These are phyloP conservation scores for Trypethelium eluteriae DNA, from an alignment of 495 filamentous ascomycete species.

Conservation along the genomic window DNA sequence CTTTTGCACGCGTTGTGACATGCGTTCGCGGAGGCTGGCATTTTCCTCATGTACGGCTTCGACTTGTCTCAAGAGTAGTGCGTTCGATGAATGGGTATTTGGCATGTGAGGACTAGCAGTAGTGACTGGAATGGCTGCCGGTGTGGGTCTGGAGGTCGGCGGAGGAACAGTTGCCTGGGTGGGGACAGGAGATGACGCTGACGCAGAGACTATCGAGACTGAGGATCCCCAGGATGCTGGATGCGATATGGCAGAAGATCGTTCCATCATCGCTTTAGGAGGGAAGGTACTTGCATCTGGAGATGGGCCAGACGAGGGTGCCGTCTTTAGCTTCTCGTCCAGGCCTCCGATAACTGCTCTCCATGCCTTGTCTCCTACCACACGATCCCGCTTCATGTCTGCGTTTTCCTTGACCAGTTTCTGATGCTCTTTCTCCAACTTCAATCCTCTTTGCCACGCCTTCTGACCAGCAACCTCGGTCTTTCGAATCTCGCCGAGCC, in stretches of 20 bases:
- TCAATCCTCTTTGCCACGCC: slow-evolving; percentile 4
- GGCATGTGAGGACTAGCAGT: background rate
- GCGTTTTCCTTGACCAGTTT: background rate
- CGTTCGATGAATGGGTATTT: background rate
- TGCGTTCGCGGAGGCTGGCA: slow-evolving; percentile 23
- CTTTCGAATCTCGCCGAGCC: background rate
- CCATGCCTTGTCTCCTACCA: background rate
- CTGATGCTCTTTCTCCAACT: background rate
- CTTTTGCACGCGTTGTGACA: slow-evolving; percentile 23
- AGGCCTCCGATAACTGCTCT: slow-evolving; percentile 4
- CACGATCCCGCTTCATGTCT: slow-evolving; percentile 1
- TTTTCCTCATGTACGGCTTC: slow-evolving; percentile 28
- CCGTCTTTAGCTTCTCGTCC: background rate
- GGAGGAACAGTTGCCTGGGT: background rate
- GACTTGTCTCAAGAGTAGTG: slow-evolving; percentile 14
- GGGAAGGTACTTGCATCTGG: background rate
- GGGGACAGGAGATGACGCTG: background rate
- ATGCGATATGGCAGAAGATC: slow-evolving; percentile 1
- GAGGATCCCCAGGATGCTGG: background rate
- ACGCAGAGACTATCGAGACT: slow-evolving; percentile 7
- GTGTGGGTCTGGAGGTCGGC: background rate
- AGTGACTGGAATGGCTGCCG: background rate
- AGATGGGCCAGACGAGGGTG: background rate
- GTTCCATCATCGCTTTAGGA: background rate
- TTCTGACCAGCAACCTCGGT: slow-evolving; percentile 2